A percentile compares a stretch with the other conserved stretches of the same genome.
Conservation (phyloP, 345 rosid species). For the Triadica sebifera region DNA sequence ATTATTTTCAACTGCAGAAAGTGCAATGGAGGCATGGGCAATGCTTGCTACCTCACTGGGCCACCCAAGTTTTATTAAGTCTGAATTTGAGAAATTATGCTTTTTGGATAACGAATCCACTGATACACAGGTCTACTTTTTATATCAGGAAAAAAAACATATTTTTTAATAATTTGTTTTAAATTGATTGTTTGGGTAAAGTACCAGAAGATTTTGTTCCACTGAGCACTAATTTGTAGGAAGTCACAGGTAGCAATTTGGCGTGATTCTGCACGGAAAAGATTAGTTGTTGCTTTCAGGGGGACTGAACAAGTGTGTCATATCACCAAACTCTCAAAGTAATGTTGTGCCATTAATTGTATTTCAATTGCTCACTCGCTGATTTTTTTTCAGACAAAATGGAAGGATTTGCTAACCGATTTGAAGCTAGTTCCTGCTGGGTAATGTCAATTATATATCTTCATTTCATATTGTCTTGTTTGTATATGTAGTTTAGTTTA, state of each 20-base stretch:
- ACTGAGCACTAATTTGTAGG: conserved; percentile 27
- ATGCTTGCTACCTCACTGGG: conserved; percentile 95
- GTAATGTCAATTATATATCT: conserved; percentile 41
- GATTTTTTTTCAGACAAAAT: conserved; percentile 58
- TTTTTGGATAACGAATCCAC: conserved; percentile 78
- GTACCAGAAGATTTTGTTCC: too few relatives aligned
- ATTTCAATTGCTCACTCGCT: conserved; percentile 20
- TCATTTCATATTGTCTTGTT: conserved; percentile 7
- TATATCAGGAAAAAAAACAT: conserved; percentile 6
- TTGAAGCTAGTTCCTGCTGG: conserved; percentile 87
- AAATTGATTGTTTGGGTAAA: conserved; percentile 9
- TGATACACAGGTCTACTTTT: conserved; percentile 73
- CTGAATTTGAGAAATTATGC: conserved; percentile 93
- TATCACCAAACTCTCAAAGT: conserved; percentile 19
- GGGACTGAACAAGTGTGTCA: conserved; percentile 90
- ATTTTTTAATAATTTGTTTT: neutral
- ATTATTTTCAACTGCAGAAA: conserved; percentile 83
- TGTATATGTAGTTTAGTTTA: conserved; percentile 1
- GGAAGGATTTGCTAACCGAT: conserved; percentile 96
- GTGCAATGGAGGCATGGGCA: conserved; percentile 99
- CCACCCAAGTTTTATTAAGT: conserved; percentile 91
- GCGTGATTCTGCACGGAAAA: conserved; percentile 79
- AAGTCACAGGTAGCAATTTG: conserved; percentile 81
- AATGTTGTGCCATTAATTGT: conserved; percentile 14
- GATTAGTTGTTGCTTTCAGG: conserved; percentile 87